phyloP scores from a whole-genome alignment of 768 basidiomycete species.

The Neoboletus brunneissimus region DNA sequence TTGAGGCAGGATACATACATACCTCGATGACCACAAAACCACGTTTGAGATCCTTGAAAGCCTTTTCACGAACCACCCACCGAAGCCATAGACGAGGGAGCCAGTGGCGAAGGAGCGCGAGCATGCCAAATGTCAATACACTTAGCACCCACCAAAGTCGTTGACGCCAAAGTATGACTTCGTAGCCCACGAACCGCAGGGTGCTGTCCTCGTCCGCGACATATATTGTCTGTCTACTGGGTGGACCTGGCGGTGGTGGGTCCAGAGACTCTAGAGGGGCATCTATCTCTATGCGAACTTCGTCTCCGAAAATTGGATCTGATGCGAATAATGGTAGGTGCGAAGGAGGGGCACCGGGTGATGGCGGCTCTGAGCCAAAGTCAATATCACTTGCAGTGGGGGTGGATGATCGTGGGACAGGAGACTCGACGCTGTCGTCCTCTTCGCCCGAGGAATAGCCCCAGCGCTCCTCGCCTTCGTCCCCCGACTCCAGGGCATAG shows the following conservation, averaged over 20 bases:
- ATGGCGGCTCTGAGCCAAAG: constrained; percentile 70
- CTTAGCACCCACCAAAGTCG: constrained; percentile 72
- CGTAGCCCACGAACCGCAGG: constrained; percentile 84
- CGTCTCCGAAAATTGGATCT: constrained; percentile 82
- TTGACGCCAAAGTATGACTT: constrained; percentile 58
- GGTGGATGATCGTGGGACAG: constrained; percentile 18
- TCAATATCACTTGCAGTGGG: constrained; percentile 55
- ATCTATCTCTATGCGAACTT: constrained; percentile 81
- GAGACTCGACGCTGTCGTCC: constrained; percentile 44
- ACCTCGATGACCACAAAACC: constrained; percentile 93
- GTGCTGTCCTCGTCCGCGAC: constrained; percentile 88
- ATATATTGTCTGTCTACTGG: constrained; percentile 82
- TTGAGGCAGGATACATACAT: constrained; percentile 23
- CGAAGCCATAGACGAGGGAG: constrained; percentile 88
- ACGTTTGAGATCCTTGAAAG: constrained; percentile 66
- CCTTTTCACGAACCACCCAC: constrained; percentile 79
- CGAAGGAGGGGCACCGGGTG: constrained; percentile 42
- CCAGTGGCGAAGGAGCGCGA: constrained; percentile 89
- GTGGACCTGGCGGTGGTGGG: constrained; percentile 77
- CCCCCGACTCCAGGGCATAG: constrained; percentile 51
- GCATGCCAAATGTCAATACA: constrained; percentile 62
- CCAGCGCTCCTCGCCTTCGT: constrained; percentile 76
- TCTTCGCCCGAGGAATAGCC: constrained; percentile 89
- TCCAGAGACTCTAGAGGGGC: constrained; percentile 56
- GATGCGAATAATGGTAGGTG: constrained; percentile 65